These are phyloP conservation scores for Phytophthora tubulina DNA, from an alignment of 352 stramenopile species.

Conservation along the genomic window DNA sequence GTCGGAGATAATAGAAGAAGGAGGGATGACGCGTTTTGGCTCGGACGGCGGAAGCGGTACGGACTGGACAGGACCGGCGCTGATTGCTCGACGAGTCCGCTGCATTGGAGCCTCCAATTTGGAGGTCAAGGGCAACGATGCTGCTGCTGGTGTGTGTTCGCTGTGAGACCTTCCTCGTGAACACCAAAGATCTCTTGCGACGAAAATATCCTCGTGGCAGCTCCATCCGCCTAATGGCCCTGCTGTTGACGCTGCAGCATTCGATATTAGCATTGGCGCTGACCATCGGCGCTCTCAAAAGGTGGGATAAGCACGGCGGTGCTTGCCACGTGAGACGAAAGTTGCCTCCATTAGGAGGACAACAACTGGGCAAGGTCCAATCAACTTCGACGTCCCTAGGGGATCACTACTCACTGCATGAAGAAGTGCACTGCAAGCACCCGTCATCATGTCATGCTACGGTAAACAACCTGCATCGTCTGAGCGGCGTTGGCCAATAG, in stretches of 20 bases:
- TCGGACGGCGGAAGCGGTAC: slow-evolving; percentile 9
- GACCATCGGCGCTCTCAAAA: neutral
- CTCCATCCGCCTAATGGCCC: neutral
- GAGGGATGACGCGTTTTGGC: slow-evolving; percentile 27
- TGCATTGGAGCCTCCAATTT: too few relatives aligned
- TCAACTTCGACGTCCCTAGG: too few relatives aligned
- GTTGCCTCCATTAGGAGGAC: neutral
- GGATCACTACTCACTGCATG: too few relatives aligned
- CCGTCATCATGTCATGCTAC: too few relatives aligned
- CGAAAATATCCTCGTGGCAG: too few relatives aligned
- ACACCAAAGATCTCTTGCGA: slow-evolving; percentile 23
- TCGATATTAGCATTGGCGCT: slow-evolving; percentile 19
- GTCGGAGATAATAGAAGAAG: neutral
- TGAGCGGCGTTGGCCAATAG: too few relatives aligned
- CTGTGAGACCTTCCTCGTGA: slow-evolving; percentile 28
- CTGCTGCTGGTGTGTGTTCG: too few relatives aligned
- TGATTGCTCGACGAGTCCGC: slow-evolving; percentile 1
- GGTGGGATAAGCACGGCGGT: slow-evolving; percentile 22
- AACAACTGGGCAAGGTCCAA: too few relatives aligned
- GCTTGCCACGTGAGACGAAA: slow-evolving; percentile 27
- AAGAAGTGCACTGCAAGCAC: too few relatives aligned
- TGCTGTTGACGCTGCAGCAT: neutral
- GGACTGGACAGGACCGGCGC: slow-evolving; percentile 9
- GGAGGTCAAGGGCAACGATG: too few relatives aligned
- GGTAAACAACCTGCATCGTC: too few relatives aligned